Conservation (phyloP, 2,329 filamentous ascomycete species). For the Emergomyces pasteurianus region DNA sequence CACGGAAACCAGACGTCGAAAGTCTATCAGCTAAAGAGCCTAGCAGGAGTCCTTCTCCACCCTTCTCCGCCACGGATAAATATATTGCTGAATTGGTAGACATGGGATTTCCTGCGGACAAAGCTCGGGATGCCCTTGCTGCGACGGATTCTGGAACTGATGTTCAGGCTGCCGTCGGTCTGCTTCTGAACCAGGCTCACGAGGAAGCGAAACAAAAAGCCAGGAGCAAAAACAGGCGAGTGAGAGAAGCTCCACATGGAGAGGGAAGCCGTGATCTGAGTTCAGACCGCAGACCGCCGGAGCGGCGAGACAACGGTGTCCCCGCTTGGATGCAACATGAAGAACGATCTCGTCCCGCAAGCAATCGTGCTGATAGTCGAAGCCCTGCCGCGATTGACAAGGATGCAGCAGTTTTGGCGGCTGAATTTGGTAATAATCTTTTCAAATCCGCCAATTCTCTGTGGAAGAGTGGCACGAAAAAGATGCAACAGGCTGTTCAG, state of each 20-base stretch:
- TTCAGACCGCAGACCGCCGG: conserved; percentile 9
- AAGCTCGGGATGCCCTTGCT: conserved; percentile 65
- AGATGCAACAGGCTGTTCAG: conserved; percentile 79
- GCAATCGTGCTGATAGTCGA: conserved; percentile 13
- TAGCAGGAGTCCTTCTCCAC: conserved; percentile 2
- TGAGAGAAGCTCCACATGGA: conserved; percentile 2
- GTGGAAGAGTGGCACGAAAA: conserved; percentile 92
- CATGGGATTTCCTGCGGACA: conserved; percentile 83
- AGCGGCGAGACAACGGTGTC: conserved; percentile 19
- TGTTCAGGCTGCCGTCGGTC: conserved; percentile 76
- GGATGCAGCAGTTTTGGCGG: conserved; percentile 69
- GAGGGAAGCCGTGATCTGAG: conserved; percentile 15
- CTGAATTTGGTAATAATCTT: conserved; percentile 68
- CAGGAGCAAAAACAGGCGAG: conserved; percentile 16
- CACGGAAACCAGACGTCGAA: conserved; percentile 9
- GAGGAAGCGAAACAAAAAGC: conserved; percentile 64
- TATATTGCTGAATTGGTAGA: conserved; percentile 83
- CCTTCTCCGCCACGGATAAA: conserved; percentile 51
- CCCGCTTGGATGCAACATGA: conserved; percentile 55
- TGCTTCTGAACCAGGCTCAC: conserved; percentile 85
- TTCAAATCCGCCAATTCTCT: conserved; percentile 90
- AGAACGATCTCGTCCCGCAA: conserved; percentile 21
- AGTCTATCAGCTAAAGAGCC: not conserved
- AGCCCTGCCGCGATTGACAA: conserved; percentile 44
- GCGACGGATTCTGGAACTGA: conserved; percentile 70